Evolutionary conservation across 306 rosid genomes (phyloP).

Genomic region (Cucumis melo): DNA sequence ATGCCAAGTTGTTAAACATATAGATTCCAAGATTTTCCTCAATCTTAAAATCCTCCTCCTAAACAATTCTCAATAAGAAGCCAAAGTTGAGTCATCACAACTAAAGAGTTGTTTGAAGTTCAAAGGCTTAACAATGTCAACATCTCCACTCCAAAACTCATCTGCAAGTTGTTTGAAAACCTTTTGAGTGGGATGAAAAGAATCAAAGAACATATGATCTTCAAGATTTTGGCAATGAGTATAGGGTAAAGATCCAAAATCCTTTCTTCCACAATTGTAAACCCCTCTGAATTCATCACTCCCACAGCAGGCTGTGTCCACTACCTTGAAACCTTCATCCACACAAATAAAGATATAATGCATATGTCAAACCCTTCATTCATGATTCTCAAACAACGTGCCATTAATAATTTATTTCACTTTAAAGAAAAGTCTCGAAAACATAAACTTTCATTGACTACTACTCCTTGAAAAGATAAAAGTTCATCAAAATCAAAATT

Average conservation of each 20-base stretch:
- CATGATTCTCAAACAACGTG: not conserved
- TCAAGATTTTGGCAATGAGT: slow-evolving; percentile 18
- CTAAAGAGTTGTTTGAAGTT: slow-evolving; percentile 13
- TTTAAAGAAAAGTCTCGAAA: not conserved
- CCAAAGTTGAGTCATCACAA: not conserved
- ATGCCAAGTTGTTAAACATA: too few relatives aligned
- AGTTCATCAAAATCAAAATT: too few relatives aligned
- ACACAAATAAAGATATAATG: not conserved
- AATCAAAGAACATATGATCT: slow-evolving; percentile 31
- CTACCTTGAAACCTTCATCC: slow-evolving; percentile 30
- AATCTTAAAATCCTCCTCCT: not conserved
- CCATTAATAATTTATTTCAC: not conserved
- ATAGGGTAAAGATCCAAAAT: slow-evolving; percentile 13
- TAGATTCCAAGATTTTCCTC: not conserved
- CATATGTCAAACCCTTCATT: not conserved
- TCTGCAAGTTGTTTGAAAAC: slow-evolving; percentile 18
- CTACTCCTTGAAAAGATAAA: too few relatives aligned
- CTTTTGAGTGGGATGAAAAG: slow-evolving; percentile 25
- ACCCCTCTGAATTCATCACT: slow-evolving; percentile 29
- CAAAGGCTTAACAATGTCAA: slow-evolving; percentile 11
- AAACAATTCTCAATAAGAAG: not conserved
- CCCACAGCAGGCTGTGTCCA: slow-evolving; percentile 42
- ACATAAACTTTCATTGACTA: not conserved
- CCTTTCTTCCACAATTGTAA: slow-evolving; percentile 42
- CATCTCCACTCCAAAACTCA: slow-evolving; percentile 24